A percentile compares a stretch with the other conserved stretches of the same genome.
Evolutionary conservation across 306 rosid genomes (phyloP).

Genomic region (Dryas octopetala): DNA sequence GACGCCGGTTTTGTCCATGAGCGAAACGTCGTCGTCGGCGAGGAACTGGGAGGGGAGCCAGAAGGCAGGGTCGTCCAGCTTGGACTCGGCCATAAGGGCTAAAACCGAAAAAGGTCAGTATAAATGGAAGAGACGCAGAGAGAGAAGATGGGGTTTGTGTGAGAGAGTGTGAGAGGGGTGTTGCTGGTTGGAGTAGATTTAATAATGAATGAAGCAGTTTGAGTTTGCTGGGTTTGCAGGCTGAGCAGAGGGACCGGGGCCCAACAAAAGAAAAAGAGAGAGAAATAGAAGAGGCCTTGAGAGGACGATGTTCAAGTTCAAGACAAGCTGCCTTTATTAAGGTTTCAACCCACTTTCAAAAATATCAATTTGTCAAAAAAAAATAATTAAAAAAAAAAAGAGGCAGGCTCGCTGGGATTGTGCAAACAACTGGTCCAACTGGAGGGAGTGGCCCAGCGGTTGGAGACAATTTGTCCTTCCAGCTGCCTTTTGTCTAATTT

Average conservation of each 20-base stretch:
- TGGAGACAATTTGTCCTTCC: constrained; percentile 52
- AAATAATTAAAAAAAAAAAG: neutral
- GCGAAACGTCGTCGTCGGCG: constrained; percentile 9
- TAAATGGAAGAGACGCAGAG: neutral
- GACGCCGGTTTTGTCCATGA: constrained; percentile 19
- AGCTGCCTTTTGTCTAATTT: constrained; percentile 41
- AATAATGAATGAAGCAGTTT: constrained; percentile 41
- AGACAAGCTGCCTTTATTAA: constrained; percentile 72
- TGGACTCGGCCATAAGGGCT: constrained; percentile 33
- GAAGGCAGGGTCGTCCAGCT: constrained; percentile 28
- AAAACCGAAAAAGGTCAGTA: neutral
- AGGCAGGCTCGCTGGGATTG: constrained; percentile 10
- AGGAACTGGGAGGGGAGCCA: constrained; percentile 45
- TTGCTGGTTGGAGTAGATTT: constrained; percentile 55
- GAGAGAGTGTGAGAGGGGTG: constrained; percentile 6
- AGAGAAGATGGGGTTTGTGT: neutral
- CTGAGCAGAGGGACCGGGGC: constrained; percentile 35
- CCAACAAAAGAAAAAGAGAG: constrained; percentile 25
- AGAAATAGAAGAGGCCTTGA: neutral
- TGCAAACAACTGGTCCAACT: constrained; percentile 52
- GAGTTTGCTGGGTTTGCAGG: constrained; percentile 49
- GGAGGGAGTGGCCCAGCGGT: constrained; percentile 27
- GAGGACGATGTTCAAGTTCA: constrained; percentile 53
- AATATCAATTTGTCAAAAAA: neutral
- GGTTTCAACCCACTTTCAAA: constrained; percentile 51